Percentiles rank a stretch among this genome's conserved stretches.
These are phyloP conservation scores for Cinnamomum chago DNA, from an alignment of 164 flowering plant species.

Conservation along the genomic window DNA sequence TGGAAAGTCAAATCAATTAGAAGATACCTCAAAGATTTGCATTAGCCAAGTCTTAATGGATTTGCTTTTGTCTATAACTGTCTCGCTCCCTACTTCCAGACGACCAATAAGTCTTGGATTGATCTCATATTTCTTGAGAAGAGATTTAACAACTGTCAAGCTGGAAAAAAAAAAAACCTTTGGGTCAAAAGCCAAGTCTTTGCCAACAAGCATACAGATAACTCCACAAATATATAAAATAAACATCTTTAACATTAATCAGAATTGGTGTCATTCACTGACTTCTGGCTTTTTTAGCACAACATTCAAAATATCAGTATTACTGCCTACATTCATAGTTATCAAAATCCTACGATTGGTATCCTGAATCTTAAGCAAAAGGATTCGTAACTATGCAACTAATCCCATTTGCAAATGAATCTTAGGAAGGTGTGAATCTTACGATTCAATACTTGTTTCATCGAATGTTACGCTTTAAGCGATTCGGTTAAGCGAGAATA, in stretches of 20 bases:
- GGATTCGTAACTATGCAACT: too few species aligned
- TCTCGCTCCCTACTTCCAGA: slow-evolving; percentile 97
- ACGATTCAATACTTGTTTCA: too few species aligned
- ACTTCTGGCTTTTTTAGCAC: too few species aligned
- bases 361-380: too few species aligned
- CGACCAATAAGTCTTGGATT: slow-evolving; percentile 94
- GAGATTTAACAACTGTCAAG: slow-evolving; percentile 83
- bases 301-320: too few species aligned
- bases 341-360: too few species aligned
- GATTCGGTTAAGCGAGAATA: too few species aligned
- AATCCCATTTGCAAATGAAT: too few species aligned
- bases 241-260: neutral
- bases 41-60: slow-evolving; percentile 98
- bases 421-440: too few species aligned
- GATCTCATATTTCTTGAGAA: slow-evolving; percentile 80
- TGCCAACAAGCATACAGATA: neutral
- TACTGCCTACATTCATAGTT: too few species aligned
- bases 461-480: too few species aligned
- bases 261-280: too few species aligned
- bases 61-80: slow-evolving; percentile 99
- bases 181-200: slow-evolving; percentile 4
- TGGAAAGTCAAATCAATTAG: neutral
- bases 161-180: slow-evolving; percentile 32
- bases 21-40: slow-evolving; percentile 89
- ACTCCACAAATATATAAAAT: neutral